Evolutionary conservation across 139 green algal species (phyloP).

Genomic region (Chlorella sp.): DNA sequence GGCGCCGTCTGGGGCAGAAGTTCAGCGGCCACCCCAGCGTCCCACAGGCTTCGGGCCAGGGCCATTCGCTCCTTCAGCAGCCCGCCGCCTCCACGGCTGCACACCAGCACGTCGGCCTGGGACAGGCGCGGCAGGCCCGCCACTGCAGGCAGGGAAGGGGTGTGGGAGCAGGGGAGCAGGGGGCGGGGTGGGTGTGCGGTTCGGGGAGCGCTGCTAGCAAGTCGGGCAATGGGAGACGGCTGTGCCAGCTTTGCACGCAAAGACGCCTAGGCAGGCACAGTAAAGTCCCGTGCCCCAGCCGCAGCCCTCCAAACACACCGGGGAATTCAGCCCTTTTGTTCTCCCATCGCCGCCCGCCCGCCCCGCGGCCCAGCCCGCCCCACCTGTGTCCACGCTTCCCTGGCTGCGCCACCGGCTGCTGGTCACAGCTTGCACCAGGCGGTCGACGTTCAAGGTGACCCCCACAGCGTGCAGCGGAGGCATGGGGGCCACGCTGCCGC

Average conservation of each 20-base stretch:
- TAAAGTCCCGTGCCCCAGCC: too few relatives aligned
- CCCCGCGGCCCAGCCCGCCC: slow-evolving; percentile 2
- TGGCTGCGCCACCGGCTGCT: slow-evolving; percentile 10
- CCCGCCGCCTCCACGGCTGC: slow-evolving; percentile 70
- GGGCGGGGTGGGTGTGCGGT: neutral
- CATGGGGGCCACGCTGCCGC: slow-evolving; percentile 23
- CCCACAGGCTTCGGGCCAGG: slow-evolving; percentile 73
- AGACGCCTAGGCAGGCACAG: neutral
- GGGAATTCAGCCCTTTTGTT: neutral
- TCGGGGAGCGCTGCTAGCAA: neutral
- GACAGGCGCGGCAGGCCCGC: slow-evolving; percentile 24
- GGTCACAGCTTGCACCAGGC: slow-evolving; percentile 45
- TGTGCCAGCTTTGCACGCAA: neutral
- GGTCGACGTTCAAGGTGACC: slow-evolving; percentile 73
- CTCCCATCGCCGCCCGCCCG: neutral
- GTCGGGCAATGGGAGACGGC: too few relatives aligned
- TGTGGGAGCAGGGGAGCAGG: neutral
- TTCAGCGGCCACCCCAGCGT: slow-evolving; percentile 74
- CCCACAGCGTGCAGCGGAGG: slow-evolving; percentile 69
- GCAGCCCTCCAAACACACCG: neutral
- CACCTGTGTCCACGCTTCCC: neutral
- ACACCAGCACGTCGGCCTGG: slow-evolving; percentile 82
- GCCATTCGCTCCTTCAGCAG: slow-evolving; percentile 73
- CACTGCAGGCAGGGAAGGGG: neutral
- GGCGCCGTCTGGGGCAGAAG: slow-evolving; percentile 66